A percentile compares a stretch with the other conserved stretches of the same genome.
phyloP scores from a whole-genome alignment of 2,329 filamentous ascomycete genomes.

The Fusarium guadeloupense region DNA sequence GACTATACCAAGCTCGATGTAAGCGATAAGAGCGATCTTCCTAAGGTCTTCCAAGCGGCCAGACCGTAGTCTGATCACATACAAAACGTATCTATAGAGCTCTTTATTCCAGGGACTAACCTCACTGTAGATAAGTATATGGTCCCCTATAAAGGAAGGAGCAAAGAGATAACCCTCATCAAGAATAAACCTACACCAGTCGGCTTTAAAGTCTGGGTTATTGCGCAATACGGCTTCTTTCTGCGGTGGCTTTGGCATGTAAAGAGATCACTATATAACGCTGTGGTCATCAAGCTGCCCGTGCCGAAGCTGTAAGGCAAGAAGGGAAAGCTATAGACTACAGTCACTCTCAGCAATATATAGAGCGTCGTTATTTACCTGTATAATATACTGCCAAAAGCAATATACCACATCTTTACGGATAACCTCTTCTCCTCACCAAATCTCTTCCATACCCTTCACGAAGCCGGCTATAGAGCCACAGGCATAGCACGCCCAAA shows the following conservation, averaged over 20 bases:
- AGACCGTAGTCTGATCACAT: neutral
- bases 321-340: neutral
- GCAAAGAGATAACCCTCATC: neutral
- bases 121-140: conserved; percentile 5
- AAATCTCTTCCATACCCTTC: conserved; percentile 14
- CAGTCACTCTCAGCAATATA: neutral
- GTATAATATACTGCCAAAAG: conserved; percentile 14
- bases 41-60: neutral
- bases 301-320: neutral
- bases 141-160: neutral
- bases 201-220: conserved; percentile 3
- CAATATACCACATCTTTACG: conserved; percentile 26
- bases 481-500: conserved; percentile 18
- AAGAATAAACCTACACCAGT: neutral
- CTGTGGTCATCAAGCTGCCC: no score
- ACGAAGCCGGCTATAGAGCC: neutral
- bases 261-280: no score
- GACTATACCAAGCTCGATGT: neutral
- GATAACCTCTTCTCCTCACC: conserved; percentile 26
- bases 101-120: neutral
- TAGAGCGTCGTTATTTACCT: conserved; percentile 30
- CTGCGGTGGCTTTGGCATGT: no score
- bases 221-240: neutral
- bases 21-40: neutral
- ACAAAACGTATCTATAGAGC: neutral